Percentiles rank a stretch among this genome's conserved stretches.
These are phyloP conservation scores for Stevia rebaudiana DNA, from an alignment of 140 eudicot genomes.

Conservation along the genomic window DNA sequence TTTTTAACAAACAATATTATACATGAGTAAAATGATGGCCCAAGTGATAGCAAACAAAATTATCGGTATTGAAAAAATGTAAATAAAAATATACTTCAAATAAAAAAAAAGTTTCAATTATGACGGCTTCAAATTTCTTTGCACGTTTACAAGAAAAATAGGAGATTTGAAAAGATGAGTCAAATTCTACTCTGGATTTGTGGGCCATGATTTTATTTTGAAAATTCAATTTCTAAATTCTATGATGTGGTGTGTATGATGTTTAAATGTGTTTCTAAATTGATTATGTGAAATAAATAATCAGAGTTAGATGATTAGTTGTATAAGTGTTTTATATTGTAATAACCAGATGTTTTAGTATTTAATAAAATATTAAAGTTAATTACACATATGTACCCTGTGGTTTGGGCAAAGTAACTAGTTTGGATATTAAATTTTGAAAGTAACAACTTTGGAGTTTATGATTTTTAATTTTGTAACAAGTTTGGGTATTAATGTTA, in stretches of 20 bases:
- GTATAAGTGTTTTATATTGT: neutral
- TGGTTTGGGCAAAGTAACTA: too few relatives aligned
- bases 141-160: neutral
- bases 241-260: neutral
- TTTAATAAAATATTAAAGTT: too few relatives aligned
- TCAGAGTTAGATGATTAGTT: neutral
- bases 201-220: too few relatives aligned
- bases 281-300: neutral
- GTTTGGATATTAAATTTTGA: too few relatives aligned
- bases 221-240: too few relatives aligned
- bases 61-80: neutral
- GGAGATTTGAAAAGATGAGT: neutral
- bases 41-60: neutral
- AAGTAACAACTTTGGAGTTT: too few relatives aligned
- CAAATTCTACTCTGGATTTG: too few relatives aligned
- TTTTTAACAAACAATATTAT: neutral
- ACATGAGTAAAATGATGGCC: neutral
- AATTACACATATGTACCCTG: too few relatives aligned
- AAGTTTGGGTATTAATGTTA: too few relatives aligned
- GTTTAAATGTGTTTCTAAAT: neutral
- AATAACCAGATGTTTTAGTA: neutral
- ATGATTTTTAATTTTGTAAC: too few relatives aligned
- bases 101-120: neutral
- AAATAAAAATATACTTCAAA: neutral
- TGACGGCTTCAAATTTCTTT: neutral